Percentiles rank a stretch among this genome's conserved stretches.
These are phyloP conservation scores for Paramecium octaurelia DNA, from an alignment of 73 alveolate species.

Conservation along the genomic window DNA sequence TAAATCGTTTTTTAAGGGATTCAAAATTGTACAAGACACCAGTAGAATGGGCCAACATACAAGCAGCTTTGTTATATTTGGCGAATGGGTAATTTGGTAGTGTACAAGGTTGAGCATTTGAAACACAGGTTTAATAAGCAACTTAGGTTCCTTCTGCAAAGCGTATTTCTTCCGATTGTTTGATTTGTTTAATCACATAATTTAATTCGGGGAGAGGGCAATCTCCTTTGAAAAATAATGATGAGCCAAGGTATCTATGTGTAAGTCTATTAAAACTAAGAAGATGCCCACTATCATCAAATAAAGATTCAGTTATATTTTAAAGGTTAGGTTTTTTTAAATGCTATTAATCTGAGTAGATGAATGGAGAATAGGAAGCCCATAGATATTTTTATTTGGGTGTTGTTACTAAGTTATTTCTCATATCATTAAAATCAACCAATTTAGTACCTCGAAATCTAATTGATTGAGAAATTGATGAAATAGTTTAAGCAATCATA, in stretches of 20 bases:
- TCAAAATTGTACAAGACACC: constrained; percentile 61
- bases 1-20: constrained; percentile 70
- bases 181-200: neutral
- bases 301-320: neutral
- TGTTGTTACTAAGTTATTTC: neutral
- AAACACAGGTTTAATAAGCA: neutral
- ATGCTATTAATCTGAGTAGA: neutral
- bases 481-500: neutral
- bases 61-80: neutral
- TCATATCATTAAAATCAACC: neutral
- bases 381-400: neutral
- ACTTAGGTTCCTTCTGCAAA: neutral
- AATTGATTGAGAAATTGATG: neutral
- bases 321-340: neutral
- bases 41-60: constrained; percentile 52
- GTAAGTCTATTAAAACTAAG: neutral
- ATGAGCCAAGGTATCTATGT: neutral
- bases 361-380: neutral
- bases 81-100: neutral
- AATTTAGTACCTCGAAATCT: neutral
- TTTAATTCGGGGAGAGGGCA: neutral
- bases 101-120: neutral
- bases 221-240: neutral
- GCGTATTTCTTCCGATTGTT: neutral
- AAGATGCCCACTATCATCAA: neutral